These are phyloP conservation scores for Veloporphyrellus conicus DNA, from an alignment of 1,284 basidiomycete genomes.

Conservation along the genomic window DNA sequence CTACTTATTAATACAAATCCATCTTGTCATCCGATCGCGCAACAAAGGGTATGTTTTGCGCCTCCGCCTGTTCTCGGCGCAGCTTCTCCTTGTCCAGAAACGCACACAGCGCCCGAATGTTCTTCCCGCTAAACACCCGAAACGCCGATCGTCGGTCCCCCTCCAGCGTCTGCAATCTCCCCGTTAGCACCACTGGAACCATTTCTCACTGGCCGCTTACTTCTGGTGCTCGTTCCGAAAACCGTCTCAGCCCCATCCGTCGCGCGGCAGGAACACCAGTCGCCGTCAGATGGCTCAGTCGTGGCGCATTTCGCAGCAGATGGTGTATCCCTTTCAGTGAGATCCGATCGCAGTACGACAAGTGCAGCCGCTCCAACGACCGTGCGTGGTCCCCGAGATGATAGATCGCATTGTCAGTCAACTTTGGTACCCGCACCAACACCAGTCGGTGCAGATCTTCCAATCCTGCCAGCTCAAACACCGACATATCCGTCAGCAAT, in stretches of 20 bases:
- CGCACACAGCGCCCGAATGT: constrained; percentile 59
- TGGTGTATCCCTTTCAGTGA: constrained; percentile 76
- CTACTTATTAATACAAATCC: constrained; percentile 46
- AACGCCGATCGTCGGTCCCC: constrained; percentile 69
- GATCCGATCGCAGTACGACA: constrained; percentile 85
- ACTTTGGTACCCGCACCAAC: constrained; percentile 66
- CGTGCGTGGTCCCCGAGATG: constrained; percentile 61
- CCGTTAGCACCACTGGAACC: constrained; percentile 9
- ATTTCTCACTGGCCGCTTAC: constrained; percentile 39
- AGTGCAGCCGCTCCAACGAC: constrained; percentile 77
- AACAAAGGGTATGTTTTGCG: constrained; percentile 52
- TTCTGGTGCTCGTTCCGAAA: constrained; percentile 73
- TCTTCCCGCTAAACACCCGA: constrained; percentile 78
- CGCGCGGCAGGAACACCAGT: constrained; percentile 80
- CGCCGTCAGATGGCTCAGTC: constrained; percentile 74
- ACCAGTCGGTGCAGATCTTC: constrained; percentile 74
- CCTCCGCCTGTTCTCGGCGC: constrained; percentile 54
- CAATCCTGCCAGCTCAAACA: constrained; percentile 77
- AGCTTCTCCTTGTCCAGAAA: constrained; percentile 64
- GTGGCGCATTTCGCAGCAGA: constrained; percentile 59
- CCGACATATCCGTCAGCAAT: constrained; percentile 78
- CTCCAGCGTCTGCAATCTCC: constrained; percentile 40
- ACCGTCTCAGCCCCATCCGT: constrained; percentile 69
- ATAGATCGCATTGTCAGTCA: constrained; percentile 68
- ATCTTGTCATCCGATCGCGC: constrained; percentile 58